Evolutionary conservation across 2,329 filamentous ascomycete genomes (phyloP).

Genomic region (Xylariaceae sp.): DNA sequence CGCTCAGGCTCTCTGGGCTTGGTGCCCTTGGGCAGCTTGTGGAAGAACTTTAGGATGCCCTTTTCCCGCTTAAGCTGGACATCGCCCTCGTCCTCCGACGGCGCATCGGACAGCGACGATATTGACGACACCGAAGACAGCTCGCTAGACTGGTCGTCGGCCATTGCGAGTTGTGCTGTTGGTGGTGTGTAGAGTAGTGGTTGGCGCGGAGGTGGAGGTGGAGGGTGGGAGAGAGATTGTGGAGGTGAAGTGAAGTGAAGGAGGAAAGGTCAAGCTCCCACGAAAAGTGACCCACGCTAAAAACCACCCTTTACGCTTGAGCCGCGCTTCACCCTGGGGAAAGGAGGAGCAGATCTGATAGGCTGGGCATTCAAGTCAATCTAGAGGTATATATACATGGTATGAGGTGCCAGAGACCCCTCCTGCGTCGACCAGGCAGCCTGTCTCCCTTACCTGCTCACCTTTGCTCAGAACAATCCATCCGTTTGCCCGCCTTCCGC

Average conservation of each 20-base stretch:
- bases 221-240: conserved; percentile 17
- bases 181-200: conserved; percentile 6
- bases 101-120: conserved; percentile 41
- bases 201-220: conserved; percentile 9
- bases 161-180: conserved; percentile 33
- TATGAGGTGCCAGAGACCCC: too few relatives aligned
- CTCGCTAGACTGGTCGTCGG: conserved; percentile 56
- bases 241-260: conserved; percentile 18
- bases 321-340: conserved; percentile 23
- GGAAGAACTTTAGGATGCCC: conserved; percentile 62
- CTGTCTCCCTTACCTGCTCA: too few relatives aligned
- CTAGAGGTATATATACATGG: too few relatives aligned
- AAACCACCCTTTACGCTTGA: conserved; percentile 23
- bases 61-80: conserved; percentile 42
- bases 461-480: too few relatives aligned
- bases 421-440: too few relatives aligned
- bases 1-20: conserved; percentile 36
- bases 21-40: conserved; percentile 43
- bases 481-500: too few relatives aligned
- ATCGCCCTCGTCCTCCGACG: conserved; percentile 47
- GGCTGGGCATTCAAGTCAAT: conserved; percentile 19
- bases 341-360: conserved; percentile 22
- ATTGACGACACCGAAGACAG: conserved; percentile 43
- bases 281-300: conserved; percentile 26
- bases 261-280: conserved; percentile 15